Conservation (phyloP, 495 filamentous ascomycete species). For the Neurospora sp. region DNA sequence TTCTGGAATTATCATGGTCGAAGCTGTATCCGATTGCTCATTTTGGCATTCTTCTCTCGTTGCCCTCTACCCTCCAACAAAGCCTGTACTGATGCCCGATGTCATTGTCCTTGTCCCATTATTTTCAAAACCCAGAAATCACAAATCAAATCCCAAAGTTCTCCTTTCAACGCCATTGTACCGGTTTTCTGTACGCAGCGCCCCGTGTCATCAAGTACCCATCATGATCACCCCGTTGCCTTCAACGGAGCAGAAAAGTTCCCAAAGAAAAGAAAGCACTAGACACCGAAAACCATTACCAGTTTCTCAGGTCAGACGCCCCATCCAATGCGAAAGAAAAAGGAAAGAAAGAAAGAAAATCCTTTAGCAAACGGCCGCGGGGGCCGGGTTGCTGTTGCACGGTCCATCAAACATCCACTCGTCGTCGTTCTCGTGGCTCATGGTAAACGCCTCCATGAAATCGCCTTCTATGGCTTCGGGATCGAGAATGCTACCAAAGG, state of each 20-base stretch:
- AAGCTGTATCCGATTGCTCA: not conserved
- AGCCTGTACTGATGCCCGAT: not conserved
- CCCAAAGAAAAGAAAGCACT: not conserved
- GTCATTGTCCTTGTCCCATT: not conserved
- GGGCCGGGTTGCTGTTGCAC: not conserved
- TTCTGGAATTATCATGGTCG: not conserved
- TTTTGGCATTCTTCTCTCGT: not conserved
- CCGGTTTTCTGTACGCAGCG: not conserved
- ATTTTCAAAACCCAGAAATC: not conserved
- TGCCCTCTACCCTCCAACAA: not conserved
- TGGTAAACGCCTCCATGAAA: not conserved
- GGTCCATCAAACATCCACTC: constrained; percentile 2
- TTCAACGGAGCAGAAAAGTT: not conserved
- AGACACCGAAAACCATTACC: not conserved
- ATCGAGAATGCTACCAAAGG: not conserved
- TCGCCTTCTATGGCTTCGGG: not conserved
- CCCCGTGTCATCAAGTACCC: not conserved
- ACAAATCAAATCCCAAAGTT: not conserved
- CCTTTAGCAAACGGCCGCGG: not conserved
- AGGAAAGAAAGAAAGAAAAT: not conserved
- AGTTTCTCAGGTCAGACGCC: not conserved
- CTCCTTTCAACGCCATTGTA: not conserved
- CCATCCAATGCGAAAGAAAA: not conserved
- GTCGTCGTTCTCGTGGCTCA: not conserved
- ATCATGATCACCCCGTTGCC: not conserved